A percentile compares a stretch with the other conserved stretches of the same genome.
phyloP scores from a whole-genome alignment of 805 yeast species.

The Myxozyma neglecta region DNA sequence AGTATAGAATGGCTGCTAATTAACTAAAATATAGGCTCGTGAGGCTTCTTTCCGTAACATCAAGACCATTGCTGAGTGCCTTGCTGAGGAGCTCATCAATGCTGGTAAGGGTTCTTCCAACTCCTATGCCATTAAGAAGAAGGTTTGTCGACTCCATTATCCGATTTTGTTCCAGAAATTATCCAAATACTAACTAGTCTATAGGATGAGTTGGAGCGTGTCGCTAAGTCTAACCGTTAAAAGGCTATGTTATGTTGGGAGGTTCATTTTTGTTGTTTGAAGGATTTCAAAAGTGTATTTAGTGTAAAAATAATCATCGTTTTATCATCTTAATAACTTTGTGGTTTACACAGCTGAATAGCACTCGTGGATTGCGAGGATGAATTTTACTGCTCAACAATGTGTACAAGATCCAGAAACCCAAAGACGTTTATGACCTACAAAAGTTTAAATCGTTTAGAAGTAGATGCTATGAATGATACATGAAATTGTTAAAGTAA shows the following conservation, averaged over 20 bases:
- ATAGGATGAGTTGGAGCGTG: conserved; percentile 98
- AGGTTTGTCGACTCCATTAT: conserved; percentile 44
- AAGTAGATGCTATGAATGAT: background rate
- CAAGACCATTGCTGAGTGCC: conserved; percentile 99
- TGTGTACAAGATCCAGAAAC: no score
- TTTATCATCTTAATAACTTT: background rate
- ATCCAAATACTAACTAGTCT: conserved; percentile 2
- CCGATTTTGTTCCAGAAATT: background rate
- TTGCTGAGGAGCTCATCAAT: conserved; percentile 99
- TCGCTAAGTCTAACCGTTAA: conserved; percentile 99
- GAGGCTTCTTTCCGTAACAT: conserved; percentile 99
- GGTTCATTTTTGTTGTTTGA: conserved; percentile 11
- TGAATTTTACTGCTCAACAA: no score
- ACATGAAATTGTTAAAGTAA: background rate
- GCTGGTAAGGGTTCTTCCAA: conserved; percentile 99
- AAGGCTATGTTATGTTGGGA: conserved; percentile 15
- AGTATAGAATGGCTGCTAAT: conserved; percentile 36
- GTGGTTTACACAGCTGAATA: background rate
- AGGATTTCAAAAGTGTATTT: conserved; percentile 28
- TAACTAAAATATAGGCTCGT: conserved; percentile 49
- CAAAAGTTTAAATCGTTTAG: no score
- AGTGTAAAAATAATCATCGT: conserved; percentile 28
- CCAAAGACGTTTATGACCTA: no score
- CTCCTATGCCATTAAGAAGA: conserved; percentile 99
- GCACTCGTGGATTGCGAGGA: background rate